Evolutionary conservation across 2,329 filamentous ascomycete species (phyloP), one percentile per base, ranked within the genome.

Genomic region (Colletotrichum sp.): DNA sequence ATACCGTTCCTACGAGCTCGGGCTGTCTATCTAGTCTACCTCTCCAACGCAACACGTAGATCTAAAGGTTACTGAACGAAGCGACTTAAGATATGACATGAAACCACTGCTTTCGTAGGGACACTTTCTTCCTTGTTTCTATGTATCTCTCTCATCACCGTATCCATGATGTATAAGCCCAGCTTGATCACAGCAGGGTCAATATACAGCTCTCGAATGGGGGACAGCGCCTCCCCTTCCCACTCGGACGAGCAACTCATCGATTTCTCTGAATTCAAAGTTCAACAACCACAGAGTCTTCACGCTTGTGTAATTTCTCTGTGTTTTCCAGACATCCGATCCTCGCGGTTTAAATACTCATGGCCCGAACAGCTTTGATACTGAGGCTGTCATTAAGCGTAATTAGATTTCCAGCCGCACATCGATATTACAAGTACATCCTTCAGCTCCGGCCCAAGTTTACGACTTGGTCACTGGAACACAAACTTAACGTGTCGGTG

Each of bases 1-100:
- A 16, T 8, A 16, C 13, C 6, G 15, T 2, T 36, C 6, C 34
- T 1, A 16, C 0, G 15, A 8, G 15, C 15, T 3, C 13, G 12
- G 4, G 5, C 15, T 36, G 3, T 8, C 34, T 16, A 4, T 38
- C 36, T 38, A 38, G 7, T 38, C 36, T 38, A 38, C 36, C 8
- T 8, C 36, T 18, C 36, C 4, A 38, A 5, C 36, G 15, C 36
- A 38, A 18, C 8, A 38, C 15, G 0, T 3, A 18, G 36, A 38
- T 18, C 8, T 38, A 1, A 38, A 38, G 36, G 8, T 18, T 8
- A 38, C 8, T 38, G 36, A 18, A 38, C 8, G 8, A 38, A 38
- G 36, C 8, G 36, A 38, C 15, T 38, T 38, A 4, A 16, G 28
- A 30, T 30, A 30, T 30, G 8, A 8, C 8, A 30, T 30, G 28